Percentiles rank a stretch among this genome's conserved stretches.
Evolutionary conservation across 371 early-diverging fungal genomes (phyloP).

Genomic region (Mucor piriformis): DNA sequence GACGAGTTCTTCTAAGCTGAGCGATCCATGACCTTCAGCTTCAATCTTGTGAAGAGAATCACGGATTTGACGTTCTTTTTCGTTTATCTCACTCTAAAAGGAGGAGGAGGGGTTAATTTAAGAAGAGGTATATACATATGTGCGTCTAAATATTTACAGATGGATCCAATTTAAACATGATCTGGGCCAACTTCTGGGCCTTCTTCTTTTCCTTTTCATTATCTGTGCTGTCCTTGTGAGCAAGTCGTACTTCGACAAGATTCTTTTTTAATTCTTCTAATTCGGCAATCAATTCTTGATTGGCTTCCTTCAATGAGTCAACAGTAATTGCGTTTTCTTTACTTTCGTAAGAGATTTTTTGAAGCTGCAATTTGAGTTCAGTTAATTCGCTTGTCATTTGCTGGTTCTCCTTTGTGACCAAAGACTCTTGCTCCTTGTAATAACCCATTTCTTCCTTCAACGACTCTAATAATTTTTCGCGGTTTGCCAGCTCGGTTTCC

Average conservation of each 20-base stretch:
- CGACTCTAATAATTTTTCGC: conserved; percentile 59
- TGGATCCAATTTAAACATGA: conserved; percentile 86
- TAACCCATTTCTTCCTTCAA: conserved; percentile 69
- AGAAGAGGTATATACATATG: not conserved
- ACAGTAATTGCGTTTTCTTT: conserved; percentile 83
- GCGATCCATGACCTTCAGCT: conserved; percentile 35
- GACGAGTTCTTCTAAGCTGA: conserved; percentile 73
- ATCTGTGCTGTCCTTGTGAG: conserved; percentile 57
- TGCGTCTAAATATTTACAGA: conserved; percentile 53
- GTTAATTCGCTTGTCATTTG: conserved; percentile 66
- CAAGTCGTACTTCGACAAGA: conserved; percentile 45
- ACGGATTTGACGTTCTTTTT: conserved; percentile 82
- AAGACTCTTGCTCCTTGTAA: conserved; percentile 62
- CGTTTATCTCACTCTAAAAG: conserved; percentile 62
- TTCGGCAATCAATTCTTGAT: conserved; percentile 71
- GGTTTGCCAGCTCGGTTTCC: conserved; percentile 67
- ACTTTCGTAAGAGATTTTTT: conserved; percentile 84
- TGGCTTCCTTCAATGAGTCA: conserved; percentile 85
- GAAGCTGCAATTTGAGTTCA: conserved; percentile 80
- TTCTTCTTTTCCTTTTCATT: conserved; percentile 79
- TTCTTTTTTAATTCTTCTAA: conserved; percentile 74
- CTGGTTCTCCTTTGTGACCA: conserved; percentile 68
- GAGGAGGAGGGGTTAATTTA: not conserved
- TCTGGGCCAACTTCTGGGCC: conserved; percentile 82
- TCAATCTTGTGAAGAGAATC: conserved; percentile 72